Conservation (phyloP, 495 filamentous ascomycete genomes). For the Recurvomyces mirabilis region DNA sequence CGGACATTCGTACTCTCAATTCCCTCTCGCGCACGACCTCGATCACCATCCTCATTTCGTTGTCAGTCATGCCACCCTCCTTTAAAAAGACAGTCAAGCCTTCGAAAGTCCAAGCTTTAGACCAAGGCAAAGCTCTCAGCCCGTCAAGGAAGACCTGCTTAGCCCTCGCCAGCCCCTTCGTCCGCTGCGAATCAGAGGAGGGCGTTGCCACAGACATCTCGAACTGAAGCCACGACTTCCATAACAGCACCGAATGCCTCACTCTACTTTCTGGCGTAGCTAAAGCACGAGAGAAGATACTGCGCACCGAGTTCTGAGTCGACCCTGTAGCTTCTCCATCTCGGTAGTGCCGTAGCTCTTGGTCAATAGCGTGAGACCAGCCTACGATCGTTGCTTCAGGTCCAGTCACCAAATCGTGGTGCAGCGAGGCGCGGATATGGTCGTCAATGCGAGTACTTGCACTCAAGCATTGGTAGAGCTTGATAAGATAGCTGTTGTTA, state of each 20-base stretch:
- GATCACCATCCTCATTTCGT: slow-evolving; percentile 38
- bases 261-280: slow-evolving; percentile 16
- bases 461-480: slow-evolving; percentile 42
- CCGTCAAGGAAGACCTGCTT: slow-evolving; percentile 28
- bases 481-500: slow-evolving; percentile 65
- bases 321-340: slow-evolving; percentile 11
- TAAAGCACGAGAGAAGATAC: slow-evolving; percentile 21
- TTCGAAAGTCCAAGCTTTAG: slow-evolving; percentile 35
- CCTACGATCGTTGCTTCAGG: slow-evolving; percentile 32
- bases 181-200: neutral
- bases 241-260: slow-evolving; percentile 21
- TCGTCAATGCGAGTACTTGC: slow-evolving; percentile 45
- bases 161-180: slow-evolving; percentile 9
- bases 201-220: slow-evolving; percentile 10
- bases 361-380: slow-evolving; percentile 55
- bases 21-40: slow-evolving; percentile 44
- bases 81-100: slow-evolving; percentile 21
- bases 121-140: slow-evolving; percentile 28
- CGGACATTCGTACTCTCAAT: slow-evolving; percentile 38
- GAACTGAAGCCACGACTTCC: slow-evolving; percentile 24
- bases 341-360: slow-evolving; percentile 36
- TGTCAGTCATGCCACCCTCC: slow-evolving; percentile 26
- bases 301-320: slow-evolving; percentile 24
- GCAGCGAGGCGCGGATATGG: slow-evolving; percentile 52
- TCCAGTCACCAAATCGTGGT: slow-evolving; percentile 34